These are phyloP conservation scores for Triticum dicoccoides DNA, from an alignment of 176 grass and related monocot species.

Conservation along the genomic window DNA sequence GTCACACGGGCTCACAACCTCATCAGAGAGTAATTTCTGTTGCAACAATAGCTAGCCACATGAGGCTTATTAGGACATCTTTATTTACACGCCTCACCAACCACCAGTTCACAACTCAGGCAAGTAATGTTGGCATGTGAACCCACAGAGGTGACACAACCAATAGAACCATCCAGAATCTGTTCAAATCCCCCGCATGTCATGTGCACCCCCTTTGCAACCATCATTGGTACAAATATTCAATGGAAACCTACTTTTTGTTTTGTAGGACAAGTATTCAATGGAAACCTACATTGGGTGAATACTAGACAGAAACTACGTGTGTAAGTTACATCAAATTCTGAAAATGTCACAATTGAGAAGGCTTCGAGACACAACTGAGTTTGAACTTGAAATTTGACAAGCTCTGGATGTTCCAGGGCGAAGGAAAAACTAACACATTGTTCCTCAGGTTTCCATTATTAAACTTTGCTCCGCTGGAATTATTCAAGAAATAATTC, in stretches of 20 bases:
- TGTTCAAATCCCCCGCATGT: background rate
- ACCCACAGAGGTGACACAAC: background rate
- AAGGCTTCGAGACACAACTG: too few relatives aligned
- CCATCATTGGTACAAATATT: too few relatives aligned
- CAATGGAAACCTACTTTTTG: too few relatives aligned
- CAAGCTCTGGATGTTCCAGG: background rate
- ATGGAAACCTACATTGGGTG: too few relatives aligned
- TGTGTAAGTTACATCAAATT: too few relatives aligned
- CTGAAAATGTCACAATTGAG: too few relatives aligned
- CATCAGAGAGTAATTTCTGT: background rate
- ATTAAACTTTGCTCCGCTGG: background rate
- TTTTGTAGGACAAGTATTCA: too few relatives aligned
- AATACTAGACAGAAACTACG: too few relatives aligned
- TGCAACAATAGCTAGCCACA: background rate
- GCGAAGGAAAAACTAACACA: background rate
- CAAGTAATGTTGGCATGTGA: constrained; percentile 13
- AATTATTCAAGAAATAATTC: background rate
- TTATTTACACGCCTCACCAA: background rate
- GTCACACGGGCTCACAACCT: background rate
- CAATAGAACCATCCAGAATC: constrained; percentile 4
- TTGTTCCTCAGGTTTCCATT: too few relatives aligned
- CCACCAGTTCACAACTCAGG: background rate
- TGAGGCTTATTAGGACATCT: background rate
- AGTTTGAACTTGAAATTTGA: too few relatives aligned
- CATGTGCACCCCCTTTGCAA: too few relatives aligned